Conservation (phyloP, 2,329 filamentous ascomycete species). For the Hymenoscyphus repandus region DNA sequence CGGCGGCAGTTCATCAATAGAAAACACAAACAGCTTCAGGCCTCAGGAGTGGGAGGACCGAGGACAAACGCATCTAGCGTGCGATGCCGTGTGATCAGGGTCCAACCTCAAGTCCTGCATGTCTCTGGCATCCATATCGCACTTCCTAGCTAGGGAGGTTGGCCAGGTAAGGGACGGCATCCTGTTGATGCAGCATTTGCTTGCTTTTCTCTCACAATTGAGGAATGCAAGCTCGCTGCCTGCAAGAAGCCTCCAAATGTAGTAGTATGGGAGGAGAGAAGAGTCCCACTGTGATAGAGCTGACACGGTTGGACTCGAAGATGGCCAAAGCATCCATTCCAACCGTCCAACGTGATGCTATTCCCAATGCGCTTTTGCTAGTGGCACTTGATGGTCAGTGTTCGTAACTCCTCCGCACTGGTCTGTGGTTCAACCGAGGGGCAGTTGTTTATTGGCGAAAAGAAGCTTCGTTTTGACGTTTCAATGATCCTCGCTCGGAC, state of each 20-base stretch:
- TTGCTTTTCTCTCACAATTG: too few species aligned
- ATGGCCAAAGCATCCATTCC: not conserved
- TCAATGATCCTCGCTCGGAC: not conserved
- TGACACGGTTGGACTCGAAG: not conserved
- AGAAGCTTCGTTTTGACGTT: not conserved
- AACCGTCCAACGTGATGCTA: not conserved
- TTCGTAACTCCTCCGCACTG: not conserved
- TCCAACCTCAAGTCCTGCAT: too few species aligned
- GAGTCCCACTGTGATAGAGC: not conserved
- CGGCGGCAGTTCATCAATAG: conserved; percentile 6
- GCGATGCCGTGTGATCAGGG: too few species aligned
- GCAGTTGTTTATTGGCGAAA: not conserved
- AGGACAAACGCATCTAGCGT: not conserved
- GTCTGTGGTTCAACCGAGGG: not conserved
- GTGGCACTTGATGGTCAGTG: not conserved
- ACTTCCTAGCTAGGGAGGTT: not conserved
- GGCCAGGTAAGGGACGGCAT: too few species aligned
- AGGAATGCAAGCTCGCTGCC: too few species aligned
- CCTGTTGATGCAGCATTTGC: too few species aligned
- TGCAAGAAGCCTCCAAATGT: not conserved
- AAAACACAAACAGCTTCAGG: not conserved
- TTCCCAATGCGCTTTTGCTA: not conserved
- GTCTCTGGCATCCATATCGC: not conserved
- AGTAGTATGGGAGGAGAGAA: not conserved
- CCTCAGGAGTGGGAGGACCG: too few species aligned